phyloP scores from a whole-genome alignment of 768 basidiomycete genomes.

The Cubamyces sp. region DNA sequence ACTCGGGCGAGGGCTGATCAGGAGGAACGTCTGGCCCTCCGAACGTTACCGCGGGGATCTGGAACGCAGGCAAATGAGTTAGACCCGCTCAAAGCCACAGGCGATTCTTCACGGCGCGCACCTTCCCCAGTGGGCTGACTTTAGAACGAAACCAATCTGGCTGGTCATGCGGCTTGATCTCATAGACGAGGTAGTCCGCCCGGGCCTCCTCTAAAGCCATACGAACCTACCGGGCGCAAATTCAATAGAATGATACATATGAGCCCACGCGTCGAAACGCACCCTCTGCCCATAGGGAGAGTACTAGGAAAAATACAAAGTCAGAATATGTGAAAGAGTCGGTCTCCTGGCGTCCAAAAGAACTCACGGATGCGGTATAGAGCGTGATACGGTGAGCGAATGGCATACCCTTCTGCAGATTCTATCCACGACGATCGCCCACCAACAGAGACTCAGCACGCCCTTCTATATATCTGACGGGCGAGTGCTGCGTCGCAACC shows the following conservation, averaged over 20 bases:
- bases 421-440: too few relatives aligned
- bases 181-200: slow-evolving; percentile 50
- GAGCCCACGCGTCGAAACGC: neutral
- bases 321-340: too few relatives aligned
- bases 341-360: too few relatives aligned
- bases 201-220: slow-evolving; percentile 62
- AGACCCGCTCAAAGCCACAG: neutral
- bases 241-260: too few relatives aligned
- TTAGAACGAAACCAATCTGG: slow-evolving; percentile 65
- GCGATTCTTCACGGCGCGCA: slow-evolving; percentile 21
- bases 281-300: slow-evolving; percentile 66
- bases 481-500: too few relatives aligned
- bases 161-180: slow-evolving; percentile 65
- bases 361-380: slow-evolving; percentile 12
- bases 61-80: neutral
- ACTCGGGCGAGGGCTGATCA: slow-evolving; percentile 59
- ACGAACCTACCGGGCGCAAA: slow-evolving; percentile 49
- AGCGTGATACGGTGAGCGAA: slow-evolving; percentile 15
- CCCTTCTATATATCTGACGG: too few relatives aligned
- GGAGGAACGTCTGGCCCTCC: slow-evolving; percentile 60
- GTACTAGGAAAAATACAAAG: slow-evolving; percentile 31
- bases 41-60: slow-evolving; percentile 65
- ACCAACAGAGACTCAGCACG: too few relatives aligned
- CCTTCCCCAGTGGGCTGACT: slow-evolving; percentile 71
- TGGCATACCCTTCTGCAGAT: neutral